Conservation (phyloP, 768 basidiomycete species). For the Chiua virens region DNA sequence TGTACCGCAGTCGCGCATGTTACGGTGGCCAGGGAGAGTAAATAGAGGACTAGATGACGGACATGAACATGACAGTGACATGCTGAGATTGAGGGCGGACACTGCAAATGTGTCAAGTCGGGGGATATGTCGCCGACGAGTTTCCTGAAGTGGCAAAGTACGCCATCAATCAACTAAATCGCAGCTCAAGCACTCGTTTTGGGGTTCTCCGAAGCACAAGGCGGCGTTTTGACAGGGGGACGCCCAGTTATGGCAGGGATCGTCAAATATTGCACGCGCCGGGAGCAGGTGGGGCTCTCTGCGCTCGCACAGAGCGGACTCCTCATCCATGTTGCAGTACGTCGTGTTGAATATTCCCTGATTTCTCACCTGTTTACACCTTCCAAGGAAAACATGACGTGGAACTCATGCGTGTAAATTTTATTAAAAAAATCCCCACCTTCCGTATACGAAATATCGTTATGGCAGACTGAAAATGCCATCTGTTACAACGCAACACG, state of each 20-base stretch:
- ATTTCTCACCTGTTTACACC: slow-evolving; percentile 24
- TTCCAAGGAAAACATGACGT: slow-evolving; percentile 25
- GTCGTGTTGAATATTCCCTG: slow-evolving; percentile 11
- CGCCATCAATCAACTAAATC: slow-evolving; percentile 30
- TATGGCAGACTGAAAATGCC: slow-evolving; percentile 41
- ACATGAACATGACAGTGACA: slow-evolving; percentile 31
- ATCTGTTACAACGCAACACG: slow-evolving; percentile 52
- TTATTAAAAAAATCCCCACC: slow-evolving; percentile 46
- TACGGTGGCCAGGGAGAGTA: slow-evolving; percentile 3
- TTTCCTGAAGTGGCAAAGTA: slow-evolving; percentile 21
- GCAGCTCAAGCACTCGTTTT: slow-evolving; percentile 21
- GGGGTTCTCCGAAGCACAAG: slow-evolving; percentile 24
- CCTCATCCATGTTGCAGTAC: neutral
- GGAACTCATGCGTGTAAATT: slow-evolving; percentile 31
- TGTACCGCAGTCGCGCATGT: slow-evolving; percentile 19
- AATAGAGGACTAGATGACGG: slow-evolving; percentile 15
- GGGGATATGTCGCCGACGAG: slow-evolving; percentile 28
- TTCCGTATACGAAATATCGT: slow-evolving; percentile 40
- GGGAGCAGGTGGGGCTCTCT: no score
- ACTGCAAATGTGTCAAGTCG: slow-evolving; percentile 16
- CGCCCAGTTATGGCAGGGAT: slow-evolving; percentile 25
- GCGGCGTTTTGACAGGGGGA: slow-evolving; percentile 19
- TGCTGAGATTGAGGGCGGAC: slow-evolving; percentile 24
- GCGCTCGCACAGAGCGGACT: no score
- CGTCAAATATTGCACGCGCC: slow-evolving; percentile 17